A percentile compares a stretch with the other conserved stretches of the same genome.
phyloP scores from a whole-genome alignment of 2,329 filamentous ascomycete species.

The Meredithiella fracta region DNA sequence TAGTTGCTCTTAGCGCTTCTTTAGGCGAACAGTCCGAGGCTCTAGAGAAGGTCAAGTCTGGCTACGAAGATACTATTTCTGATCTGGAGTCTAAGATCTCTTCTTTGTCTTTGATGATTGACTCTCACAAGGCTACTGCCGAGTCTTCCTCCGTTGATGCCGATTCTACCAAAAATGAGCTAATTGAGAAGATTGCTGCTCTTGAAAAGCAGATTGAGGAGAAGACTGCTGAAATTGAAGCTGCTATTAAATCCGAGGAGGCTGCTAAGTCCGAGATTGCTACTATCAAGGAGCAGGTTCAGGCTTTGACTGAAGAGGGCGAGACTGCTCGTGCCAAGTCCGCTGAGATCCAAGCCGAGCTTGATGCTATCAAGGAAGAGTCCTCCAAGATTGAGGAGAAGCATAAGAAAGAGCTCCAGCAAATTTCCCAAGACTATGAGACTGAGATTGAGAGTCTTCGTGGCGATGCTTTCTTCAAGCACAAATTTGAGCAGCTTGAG shows the following conservation, averaged over 20 bases:
- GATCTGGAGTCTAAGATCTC: conserved; percentile 31
- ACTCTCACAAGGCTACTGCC: conserved; percentile 32
- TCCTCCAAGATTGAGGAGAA: conserved; percentile 33
- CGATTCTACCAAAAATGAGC: conserved; percentile 32
- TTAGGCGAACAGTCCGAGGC: conserved; percentile 25
- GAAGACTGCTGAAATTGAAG: conserved; percentile 21
- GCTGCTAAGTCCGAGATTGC: conserved; percentile 34
- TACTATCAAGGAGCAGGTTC: conserved; percentile 23
- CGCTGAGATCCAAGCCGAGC: conserved; percentile 29
- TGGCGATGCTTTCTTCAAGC: conserved; percentile 47
- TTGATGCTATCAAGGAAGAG: conserved; percentile 32
- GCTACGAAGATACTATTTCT: conserved; percentile 33
- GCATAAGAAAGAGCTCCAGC: conserved; percentile 41
- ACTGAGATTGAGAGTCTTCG: conserved; percentile 47
- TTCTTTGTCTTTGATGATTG: conserved; percentile 34
- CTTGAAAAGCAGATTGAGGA: conserved; percentile 27
- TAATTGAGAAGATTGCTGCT: conserved; percentile 19
- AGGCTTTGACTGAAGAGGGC: background rate
- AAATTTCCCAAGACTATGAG: conserved; percentile 44
- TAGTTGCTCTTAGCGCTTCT: conserved; percentile 19
- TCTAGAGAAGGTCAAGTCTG: conserved; percentile 31
- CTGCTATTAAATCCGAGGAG: conserved; percentile 26
- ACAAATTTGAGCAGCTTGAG: conserved; percentile 45
- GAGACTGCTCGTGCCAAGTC: conserved; percentile 29
- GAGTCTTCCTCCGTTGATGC: conserved; percentile 33